phyloP scores from a whole-genome alignment of 495 filamentous ascomycete species.

The Poronia punctata region DNA sequence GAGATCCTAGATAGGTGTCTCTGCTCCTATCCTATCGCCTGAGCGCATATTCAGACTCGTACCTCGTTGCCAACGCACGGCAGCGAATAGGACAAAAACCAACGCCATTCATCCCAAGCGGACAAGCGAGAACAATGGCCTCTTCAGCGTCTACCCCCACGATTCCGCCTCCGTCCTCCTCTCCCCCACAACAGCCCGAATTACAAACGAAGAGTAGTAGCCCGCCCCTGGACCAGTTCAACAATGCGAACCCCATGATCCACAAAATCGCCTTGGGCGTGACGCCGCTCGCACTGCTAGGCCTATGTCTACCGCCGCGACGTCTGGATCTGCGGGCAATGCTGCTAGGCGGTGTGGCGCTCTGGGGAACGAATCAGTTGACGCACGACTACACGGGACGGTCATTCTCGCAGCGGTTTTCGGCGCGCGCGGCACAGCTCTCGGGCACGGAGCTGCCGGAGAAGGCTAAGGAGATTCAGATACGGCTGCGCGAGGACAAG shows the following conservation, averaged over 20 bases:
- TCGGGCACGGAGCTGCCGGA: conserved; percentile 38
- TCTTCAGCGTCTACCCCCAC: conserved; percentile 1
- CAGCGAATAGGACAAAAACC: not conserved
- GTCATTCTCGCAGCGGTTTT: conserved; percentile 38
- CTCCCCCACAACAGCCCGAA: conserved; percentile 3
- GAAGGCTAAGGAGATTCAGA: conserved; percentile 49
- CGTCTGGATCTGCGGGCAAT: conserved; percentile 66
- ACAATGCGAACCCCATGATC: conserved; percentile 35
- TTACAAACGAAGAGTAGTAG: conserved; percentile 2
- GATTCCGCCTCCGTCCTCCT: conserved; percentile 6
- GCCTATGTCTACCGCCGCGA: conserved; percentile 70
- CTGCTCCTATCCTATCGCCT: too few species aligned
- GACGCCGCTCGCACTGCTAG: conserved; percentile 61
- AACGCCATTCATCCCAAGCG: not conserved
- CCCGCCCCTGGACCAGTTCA: conserved; percentile 1
- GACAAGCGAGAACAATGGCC: conserved; percentile 5
- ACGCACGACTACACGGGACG: conserved; percentile 53
- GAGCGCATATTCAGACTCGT: too few species aligned
- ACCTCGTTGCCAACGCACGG: too few species aligned
- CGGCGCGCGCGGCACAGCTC: conserved; percentile 22
- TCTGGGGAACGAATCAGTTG: conserved; percentile 60
- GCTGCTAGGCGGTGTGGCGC: conserved; percentile 52
- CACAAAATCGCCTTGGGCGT: conserved; percentile 56
- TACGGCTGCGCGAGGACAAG: conserved; percentile 36
- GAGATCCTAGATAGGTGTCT: too few species aligned